These are phyloP conservation scores for Myriosclerotinia curreyana DNA, from an alignment of 2,329 filamentous ascomycete species.

Conservation along the genomic window DNA sequence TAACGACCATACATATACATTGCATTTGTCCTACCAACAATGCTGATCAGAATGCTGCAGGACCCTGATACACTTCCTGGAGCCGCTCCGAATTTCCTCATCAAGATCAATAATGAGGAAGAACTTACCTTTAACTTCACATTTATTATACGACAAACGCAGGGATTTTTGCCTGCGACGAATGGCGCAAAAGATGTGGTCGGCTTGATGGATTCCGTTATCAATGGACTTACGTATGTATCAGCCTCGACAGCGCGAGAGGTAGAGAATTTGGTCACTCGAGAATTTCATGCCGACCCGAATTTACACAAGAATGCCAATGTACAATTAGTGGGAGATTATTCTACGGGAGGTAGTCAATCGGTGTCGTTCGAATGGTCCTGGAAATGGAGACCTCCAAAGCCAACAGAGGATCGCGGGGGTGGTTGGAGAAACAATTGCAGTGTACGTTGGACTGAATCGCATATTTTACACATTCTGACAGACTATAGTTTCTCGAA, in stretches of 20 bases:
- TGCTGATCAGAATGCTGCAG: slow-evolving; percentile 46
- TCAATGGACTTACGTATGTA: slow-evolving; percentile 88
- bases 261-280: slow-evolving; percentile 87
- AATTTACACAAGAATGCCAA: slow-evolving; percentile 97
- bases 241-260: slow-evolving; percentile 83
- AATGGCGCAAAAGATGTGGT: slow-evolving; percentile 50
- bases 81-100: slow-evolving; percentile 67
- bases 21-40: slow-evolving; percentile 17
- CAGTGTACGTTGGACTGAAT: slow-evolving; percentile 57
- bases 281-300: slow-evolving; percentile 94
- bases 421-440: slow-evolving; percentile 96
- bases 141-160: slow-evolving; percentile 67
- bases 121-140: slow-evolving; percentile 92
- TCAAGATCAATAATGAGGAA: slow-evolving; percentile 86
- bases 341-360: slow-evolving; percentile 74
- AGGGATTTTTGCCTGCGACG: slow-evolving; percentile 42
- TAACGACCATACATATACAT: slow-evolving; percentile 42
- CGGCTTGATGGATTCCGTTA: slow-evolving; percentile 63
- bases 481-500: slow-evolving; percentile 72
- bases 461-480: slow-evolving; percentile 24
- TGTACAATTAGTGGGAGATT: slow-evolving; percentile 92
- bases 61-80: slow-evolving; percentile 65
- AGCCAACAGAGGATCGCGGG: slow-evolving; percentile 72
- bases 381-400: slow-evolving; percentile 96
- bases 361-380: slow-evolving; percentile 91